Conservation (phyloP, 257 asterid species). For the Salvia rosmarinus region DNA sequence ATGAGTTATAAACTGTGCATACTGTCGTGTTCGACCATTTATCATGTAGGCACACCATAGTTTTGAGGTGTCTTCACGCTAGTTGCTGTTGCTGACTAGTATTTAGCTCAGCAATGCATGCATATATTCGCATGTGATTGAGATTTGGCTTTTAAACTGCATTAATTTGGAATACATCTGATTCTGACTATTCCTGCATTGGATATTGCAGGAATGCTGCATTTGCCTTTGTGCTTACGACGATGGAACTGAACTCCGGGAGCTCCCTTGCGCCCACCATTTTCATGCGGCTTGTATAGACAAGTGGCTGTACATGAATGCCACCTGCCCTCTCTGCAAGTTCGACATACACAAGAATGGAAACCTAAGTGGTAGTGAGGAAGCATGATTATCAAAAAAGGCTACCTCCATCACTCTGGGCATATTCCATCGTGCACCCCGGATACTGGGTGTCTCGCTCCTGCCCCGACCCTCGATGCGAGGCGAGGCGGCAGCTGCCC, state of each 20-base stretch:
- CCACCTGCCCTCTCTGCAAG: conserved; percentile 92
- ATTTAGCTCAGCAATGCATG: background rate
- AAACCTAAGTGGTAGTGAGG: conserved; percentile 69
- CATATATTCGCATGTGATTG: too few species aligned
- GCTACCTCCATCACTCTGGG: background rate
- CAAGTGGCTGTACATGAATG: conserved; percentile 82
- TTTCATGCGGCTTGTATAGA: conserved; percentile 81
- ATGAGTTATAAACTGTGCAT: background rate
- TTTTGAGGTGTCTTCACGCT: background rate
- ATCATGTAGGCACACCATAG: background rate
- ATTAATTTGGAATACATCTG: background rate
- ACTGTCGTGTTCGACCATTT: background rate
- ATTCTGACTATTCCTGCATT: background rate
- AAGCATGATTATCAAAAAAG: conserved; percentile 43
- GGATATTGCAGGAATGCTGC: conserved; percentile 84
- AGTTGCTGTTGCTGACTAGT: background rate
- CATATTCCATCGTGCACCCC: background rate
- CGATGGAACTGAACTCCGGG: conserved; percentile 81
- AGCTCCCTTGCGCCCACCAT: conserved; percentile 92
- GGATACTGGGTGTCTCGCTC: conserved; percentile 4
- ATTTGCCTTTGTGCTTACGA: conserved; percentile 84
- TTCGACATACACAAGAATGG: conserved; percentile 75
- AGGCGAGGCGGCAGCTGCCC: conserved; percentile 1
- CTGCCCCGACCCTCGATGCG: conserved; percentile 20
- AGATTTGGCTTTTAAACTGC: background rate